Evolutionary conservation across 441 rosid species (phyloP), one percentile per base, ranked within the genome.

Genomic region (Brassica balearica): DNA sequence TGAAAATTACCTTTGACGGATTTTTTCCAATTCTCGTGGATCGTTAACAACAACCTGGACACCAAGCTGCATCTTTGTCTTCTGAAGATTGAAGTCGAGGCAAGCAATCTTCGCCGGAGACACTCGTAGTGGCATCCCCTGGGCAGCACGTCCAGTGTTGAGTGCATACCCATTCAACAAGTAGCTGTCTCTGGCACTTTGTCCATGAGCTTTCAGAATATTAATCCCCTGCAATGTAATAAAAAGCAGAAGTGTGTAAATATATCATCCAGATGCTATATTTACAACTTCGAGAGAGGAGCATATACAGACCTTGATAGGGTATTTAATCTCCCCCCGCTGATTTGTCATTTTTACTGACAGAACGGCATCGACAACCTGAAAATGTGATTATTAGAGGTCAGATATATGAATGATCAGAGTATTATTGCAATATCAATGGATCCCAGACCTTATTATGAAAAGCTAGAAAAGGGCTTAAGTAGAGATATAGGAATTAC

Each of bases 1-100:
- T 7, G 48, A 43, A 43, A 43, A 43, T 43, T 11, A 94, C 98
- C 98, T 96, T 79, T 91, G 89, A 73, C 99, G 98, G 79, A 94
- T 92, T 81, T 88, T 94, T 83, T 94, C 99, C 56, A 96, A 98
- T 86, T 96, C 99, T 84, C 98, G 92, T 19, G 98, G 99, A 88
- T 96, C 97, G 55, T 83, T 81, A 58, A 96, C 98, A 41, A 96
- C 82, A 66, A 96, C 96, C 84, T 96, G 99, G 82, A 96, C 91
- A 78, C 97, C 99, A 83, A 94, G 43, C 83, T 92, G 98, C 98
- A 94, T 91, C 84, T 96, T 96, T 72, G 98, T 92, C 86, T 88
- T 96, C 87, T 96, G 98, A 65, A 96, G 94, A 82, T 94, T 96
- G 75, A 96, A 92, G 86, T 96, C 99, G 62, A 94, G 98, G 82